These are phyloP conservation scores for Adansonia grandidieri DNA, from an alignment of 441 rosid species.

Conservation along the genomic window DNA sequence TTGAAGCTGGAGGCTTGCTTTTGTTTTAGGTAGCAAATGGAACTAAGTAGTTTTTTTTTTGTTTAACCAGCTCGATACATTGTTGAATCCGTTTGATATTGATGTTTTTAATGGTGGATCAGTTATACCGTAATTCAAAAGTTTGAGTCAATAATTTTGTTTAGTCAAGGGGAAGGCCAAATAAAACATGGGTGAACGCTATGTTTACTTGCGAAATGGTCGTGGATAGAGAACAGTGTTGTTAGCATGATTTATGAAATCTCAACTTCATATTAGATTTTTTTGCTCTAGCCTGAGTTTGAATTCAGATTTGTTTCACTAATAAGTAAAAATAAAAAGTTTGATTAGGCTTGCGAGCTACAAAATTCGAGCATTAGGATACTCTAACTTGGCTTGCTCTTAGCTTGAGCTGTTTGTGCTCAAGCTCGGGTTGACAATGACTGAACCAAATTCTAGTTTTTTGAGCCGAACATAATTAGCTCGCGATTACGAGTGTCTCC, in stretches of 20 bases:
- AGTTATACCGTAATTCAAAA: neutral
- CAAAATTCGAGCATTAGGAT: neutral
- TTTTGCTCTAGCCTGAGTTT: too few relatives aligned
- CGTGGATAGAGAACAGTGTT: neutral
- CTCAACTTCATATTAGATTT: too few relatives aligned
- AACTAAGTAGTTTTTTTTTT: neutral
- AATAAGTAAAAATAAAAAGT: neutral
- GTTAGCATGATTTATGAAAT: neutral
- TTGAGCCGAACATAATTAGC: neutral
- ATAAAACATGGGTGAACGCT: neutral
- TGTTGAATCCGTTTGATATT: neutral
- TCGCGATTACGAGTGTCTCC: neutral
- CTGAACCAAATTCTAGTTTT: neutral
- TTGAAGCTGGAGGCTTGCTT: neutral
- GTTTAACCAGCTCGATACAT: neutral
- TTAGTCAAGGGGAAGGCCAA: neutral
- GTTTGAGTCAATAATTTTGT: neutral
- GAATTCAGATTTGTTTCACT: too few relatives aligned
- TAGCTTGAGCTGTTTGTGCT: neutral
- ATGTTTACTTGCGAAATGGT: neutral
- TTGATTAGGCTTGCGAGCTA: neutral
- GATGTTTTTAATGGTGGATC: neutral
- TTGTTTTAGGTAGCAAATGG: neutral
- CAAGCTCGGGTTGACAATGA: neutral
- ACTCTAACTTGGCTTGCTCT: neutral